Conservation (phyloP, 2,329 filamentous ascomycete genomes). For the Echinosphaeria canescens region DNA sequence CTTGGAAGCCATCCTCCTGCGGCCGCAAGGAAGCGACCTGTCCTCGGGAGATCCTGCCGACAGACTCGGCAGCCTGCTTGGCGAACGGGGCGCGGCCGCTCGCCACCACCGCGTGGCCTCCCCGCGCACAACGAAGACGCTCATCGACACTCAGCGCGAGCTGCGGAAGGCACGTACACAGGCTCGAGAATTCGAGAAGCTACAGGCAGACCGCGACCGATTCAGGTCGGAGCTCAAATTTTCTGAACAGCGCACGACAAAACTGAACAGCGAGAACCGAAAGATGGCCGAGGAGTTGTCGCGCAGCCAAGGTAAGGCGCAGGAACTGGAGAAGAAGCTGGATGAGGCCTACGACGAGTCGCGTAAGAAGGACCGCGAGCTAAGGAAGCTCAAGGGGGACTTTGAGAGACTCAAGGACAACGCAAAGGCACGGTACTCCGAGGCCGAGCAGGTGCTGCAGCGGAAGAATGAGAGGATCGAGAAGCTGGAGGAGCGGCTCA, state of each 20-base stretch:
- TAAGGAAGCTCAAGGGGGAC: constrained; percentile 18
- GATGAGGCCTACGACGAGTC: constrained; percentile 6
- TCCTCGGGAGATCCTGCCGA: constrained; percentile 8
- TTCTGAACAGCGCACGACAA: constrained; percentile 19
- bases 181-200: constrained; percentile 23
- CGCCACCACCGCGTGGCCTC: constrained; percentile 18
- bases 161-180: constrained; percentile 30
- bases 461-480: constrained; percentile 32
- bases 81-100: no score
- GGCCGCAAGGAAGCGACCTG: constrained; percentile 4
- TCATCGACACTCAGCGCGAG: constrained; percentile 30
- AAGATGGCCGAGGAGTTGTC: constrained; percentile 10
- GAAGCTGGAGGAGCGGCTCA: neutral
- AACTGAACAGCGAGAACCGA: constrained; percentile 14
- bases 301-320: constrained; percentile 6
- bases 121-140: constrained; percentile 24
- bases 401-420: constrained; percentile 31
- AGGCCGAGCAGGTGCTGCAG: constrained; percentile 30
- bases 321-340: constrained; percentile 10
- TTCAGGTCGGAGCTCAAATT: constrained; percentile 25
- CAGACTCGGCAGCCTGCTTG: no score
- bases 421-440: constrained; percentile 27
- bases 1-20: constrained; percentile 25
- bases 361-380: constrained; percentile 10
- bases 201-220: constrained; percentile 28